A percentile compares a stretch with the other conserved stretches of the same genome.
phyloP scores from a whole-genome alignment of 805 yeast genomes.

The Starmerella stellata region DNA sequence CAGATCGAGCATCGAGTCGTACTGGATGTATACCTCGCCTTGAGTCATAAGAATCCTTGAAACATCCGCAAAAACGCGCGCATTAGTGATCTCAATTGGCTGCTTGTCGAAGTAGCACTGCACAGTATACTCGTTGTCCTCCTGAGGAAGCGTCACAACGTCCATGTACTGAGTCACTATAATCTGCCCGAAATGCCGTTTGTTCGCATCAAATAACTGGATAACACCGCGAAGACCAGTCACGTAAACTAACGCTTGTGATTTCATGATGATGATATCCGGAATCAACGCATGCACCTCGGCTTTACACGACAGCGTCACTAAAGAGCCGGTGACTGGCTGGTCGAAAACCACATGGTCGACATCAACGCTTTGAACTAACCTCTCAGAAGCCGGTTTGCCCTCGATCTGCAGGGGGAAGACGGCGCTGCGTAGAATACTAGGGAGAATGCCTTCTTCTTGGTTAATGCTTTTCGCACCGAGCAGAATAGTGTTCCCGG shows the following conservation, averaged over 20 bases:
- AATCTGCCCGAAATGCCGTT: conserved; percentile 29
- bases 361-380: conserved; percentile 18
- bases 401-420: conserved; percentile 16
- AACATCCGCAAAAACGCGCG: conserved; percentile 28
- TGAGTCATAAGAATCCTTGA: conserved; percentile 27
- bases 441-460: conserved; percentile 2
- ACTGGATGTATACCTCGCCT: conserved; percentile 27
- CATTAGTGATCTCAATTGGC: conserved; percentile 28
- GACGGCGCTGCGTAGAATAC: conserved; percentile 8
- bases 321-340: neutral
- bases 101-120: conserved; percentile 28
- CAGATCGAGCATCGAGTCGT: conserved; percentile 22
- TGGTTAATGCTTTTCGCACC: neutral
- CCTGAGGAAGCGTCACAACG: conserved; percentile 20
- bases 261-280: conserved; percentile 12
- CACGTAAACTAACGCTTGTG: conserved; percentile 20
- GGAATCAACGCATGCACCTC: conserved; percentile 19
- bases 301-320: conserved; percentile 17
- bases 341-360: neutral
- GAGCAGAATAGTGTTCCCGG: conserved; percentile 13
- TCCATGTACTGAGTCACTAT: conserved; percentile 30
- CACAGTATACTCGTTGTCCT: conserved; percentile 22
- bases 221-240: conserved; percentile 28
- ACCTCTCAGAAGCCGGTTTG: conserved; percentile 16
- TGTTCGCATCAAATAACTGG: conserved; percentile 25